Base-by-base conservation (phyloP, 2,329 filamentous ascomycete genomes). In the Fusarium sp. region DNA sequence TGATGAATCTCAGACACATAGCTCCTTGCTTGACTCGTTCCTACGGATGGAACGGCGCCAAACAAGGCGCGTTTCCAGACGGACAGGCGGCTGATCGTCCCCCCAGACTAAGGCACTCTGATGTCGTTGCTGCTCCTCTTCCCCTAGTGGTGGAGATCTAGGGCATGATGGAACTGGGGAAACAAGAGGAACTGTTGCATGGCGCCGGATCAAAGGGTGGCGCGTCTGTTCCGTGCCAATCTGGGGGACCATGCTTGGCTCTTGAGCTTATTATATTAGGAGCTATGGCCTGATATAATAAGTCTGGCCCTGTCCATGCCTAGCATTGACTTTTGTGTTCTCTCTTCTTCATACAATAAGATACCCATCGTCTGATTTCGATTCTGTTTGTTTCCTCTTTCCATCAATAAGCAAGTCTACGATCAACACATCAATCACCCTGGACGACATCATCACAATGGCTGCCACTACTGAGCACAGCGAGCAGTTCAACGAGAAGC, bases 191-290 rank as follows among this genome's bases (percentile, higher is more conserved):
- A 52, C 42, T 54, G 53, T 18, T 60, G 55, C 68, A 68, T 67
- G 60, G 64, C 52, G 48, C 62, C 73, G 73, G 73, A 63, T 73
- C 73, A 75, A 75, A 74, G 73, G 73, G 73, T 75, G 73, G 73
- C 73, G 71, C 65, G 58, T 54, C 56, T 62, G 52, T 63, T 45
- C 62, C 69, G 66, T 69, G 66, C 61, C 69, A 72, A 69, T 69
- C 72, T 72, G 69, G 72, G 55, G 69, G 59, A 54, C 48, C 33
- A 42, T 39, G 54, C 57, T 57, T 44, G 34, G 51, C 53, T 40
- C 50, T 68, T 46, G 63, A 60, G 62, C 62, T 49, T 60, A 53
- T 60, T 57, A 45, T 63, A 60, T 60, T 59, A 66, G 55, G 39
- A 66, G 52, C 58, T 63, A 72, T 69, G 61, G 54, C 57, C 60